These are phyloP conservation scores for Paramecium caudatum DNA, from an alignment of 73 alveolate species.

Conservation along the genomic window DNA sequence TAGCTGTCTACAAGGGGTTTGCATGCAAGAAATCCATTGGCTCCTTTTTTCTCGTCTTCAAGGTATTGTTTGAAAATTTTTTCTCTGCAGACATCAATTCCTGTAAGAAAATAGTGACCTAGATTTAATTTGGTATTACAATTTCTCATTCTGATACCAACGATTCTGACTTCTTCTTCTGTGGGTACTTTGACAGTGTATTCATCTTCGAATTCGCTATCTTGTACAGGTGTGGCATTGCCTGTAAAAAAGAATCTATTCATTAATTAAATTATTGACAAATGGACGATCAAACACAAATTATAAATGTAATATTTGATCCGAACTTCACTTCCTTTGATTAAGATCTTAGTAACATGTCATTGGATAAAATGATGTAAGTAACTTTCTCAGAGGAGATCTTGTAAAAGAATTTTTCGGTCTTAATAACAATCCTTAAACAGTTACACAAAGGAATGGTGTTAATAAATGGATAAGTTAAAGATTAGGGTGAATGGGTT, in stretches of 20 bases:
- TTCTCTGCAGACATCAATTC: constrained; percentile 66
- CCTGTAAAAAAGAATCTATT: constrained; percentile 37
- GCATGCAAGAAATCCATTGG: constrained; percentile 44
- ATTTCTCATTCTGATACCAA: constrained; percentile 52
- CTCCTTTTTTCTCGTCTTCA: constrained; percentile 4
- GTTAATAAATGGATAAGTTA: neutral
- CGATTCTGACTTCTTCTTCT: constrained; percentile 58
- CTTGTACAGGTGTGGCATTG: neutral
- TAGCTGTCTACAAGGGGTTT: constrained; percentile 57
- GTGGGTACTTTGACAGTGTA: constrained; percentile 38
- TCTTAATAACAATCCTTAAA: constrained; percentile 31
- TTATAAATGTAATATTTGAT: constrained; percentile 63
- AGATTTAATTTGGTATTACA: neutral
- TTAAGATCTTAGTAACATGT: constrained; percentile 28
- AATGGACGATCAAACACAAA: constrained; percentile 31
- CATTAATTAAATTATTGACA: constrained; percentile 10
- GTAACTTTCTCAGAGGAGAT: constrained; percentile 42
- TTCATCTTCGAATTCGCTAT: constrained; percentile 47
- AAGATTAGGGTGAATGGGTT: constrained; percentile 48
- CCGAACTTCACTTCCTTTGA: constrained; percentile 69
- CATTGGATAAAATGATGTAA: constrained; percentile 49
- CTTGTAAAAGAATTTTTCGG: constrained; percentile 49
- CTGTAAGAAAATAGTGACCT: constrained; percentile 59
- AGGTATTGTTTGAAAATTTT: constrained; percentile 1
- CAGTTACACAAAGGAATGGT: constrained; percentile 68